Conservation (phyloP, 2,329 filamentous ascomycete species). For the Chrysoporthe cubensis region DNA sequence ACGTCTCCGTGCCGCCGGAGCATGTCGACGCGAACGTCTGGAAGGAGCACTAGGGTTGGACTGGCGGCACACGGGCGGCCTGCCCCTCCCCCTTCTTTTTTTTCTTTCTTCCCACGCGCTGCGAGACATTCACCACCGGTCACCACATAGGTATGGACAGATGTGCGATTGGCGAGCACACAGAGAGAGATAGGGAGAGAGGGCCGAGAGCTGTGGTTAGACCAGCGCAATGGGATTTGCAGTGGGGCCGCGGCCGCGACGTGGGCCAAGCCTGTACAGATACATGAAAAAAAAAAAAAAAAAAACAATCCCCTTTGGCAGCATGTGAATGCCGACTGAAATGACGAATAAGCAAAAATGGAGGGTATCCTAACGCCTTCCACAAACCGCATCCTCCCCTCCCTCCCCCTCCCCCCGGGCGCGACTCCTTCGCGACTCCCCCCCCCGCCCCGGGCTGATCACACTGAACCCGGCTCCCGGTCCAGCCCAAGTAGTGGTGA, state of each 20-base stretch:
- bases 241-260: neutral
- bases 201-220: neutral
- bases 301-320: neutral
- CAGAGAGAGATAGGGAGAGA: no score
- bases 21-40: slow-evolving; percentile 51
- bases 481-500: slow-evolving; percentile 10
- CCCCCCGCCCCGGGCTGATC: neutral
- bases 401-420: neutral
- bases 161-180: neutral
- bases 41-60: slow-evolving; percentile 42
- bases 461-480: slow-evolving; percentile 4
- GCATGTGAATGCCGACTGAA: slow-evolving; percentile 8
- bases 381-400: slow-evolving; percentile 9
- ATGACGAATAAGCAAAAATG: slow-evolving; percentile 20
- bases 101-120: no score
- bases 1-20: slow-evolving; percentile 54
- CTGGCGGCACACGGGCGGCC: neutral
- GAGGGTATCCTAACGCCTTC: slow-evolving; percentile 28
- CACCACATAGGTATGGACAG: slow-evolving; percentile 8
- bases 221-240: slow-evolving; percentile 3
- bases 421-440: no score
- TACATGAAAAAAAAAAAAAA: slow-evolving; percentile 5
- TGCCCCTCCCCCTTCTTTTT: neutral
- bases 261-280: slow-evolving; percentile 4
- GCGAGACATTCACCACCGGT: neutral